Evolutionary conservation across 192 early-diverging fungal genomes (phyloP).

Genomic region (Coemansia aciculifera): DNA sequence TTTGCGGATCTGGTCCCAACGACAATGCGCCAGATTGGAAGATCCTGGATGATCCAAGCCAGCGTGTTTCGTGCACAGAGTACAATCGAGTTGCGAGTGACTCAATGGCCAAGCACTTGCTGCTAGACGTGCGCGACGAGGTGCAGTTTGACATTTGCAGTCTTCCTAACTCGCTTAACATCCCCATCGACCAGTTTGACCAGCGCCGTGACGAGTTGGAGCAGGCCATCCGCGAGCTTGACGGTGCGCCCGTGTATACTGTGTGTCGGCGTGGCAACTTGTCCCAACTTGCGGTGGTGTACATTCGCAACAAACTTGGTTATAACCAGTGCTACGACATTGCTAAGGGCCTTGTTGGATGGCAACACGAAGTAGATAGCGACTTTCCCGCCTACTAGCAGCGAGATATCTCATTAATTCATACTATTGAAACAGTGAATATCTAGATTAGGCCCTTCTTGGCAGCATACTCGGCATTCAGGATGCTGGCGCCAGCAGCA

Average conservation of each 20-base stretch:
- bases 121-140: constrained; percentile 89
- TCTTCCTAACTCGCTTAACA: constrained; percentile 69
- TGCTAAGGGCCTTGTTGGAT: constrained; percentile 75
- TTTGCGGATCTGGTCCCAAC: constrained; percentile 78
- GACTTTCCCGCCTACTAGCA: constrained; percentile 80
- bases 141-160: constrained; percentile 83
- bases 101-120: constrained; percentile 53
- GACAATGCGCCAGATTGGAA: constrained; percentile 64
- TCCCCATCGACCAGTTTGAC: constrained; percentile 52
- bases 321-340: constrained; percentile 73
- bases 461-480: constrained; percentile 93
- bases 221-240: constrained; percentile 38
- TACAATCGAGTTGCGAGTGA: constrained; percentile 54
- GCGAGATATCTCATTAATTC: background rate
- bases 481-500: constrained; percentile 89
- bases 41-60: constrained; percentile 36
- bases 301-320: constrained; percentile 66
- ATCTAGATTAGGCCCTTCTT: constrained; percentile 65
- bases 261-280: constrained; percentile 90
- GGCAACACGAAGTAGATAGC: constrained; percentile 74
- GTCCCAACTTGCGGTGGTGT: constrained; percentile 80
- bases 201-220: constrained; percentile 28
- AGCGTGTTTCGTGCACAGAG: constrained; percentile 56
- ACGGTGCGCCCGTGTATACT: constrained; percentile 66
- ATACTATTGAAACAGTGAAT: background rate